A percentile compares a stretch with the other conserved stretches of the same genome.
phyloP scores from a whole-genome alignment of 2,329 filamentous ascomycete genomes.

The Aureobasidium melanogenum region DNA sequence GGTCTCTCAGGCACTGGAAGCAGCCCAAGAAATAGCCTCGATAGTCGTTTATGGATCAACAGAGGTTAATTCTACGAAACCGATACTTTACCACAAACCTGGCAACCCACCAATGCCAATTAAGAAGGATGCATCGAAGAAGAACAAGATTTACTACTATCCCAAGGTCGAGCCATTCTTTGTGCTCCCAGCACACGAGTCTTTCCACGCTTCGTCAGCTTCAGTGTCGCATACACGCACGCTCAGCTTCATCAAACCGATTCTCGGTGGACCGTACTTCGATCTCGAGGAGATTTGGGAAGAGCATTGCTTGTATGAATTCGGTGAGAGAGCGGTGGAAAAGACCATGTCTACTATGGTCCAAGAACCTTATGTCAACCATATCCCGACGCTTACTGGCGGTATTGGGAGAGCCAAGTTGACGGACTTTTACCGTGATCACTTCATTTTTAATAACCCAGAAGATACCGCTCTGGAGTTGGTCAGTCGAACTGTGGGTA shows the following conservation, averaged over 20 bases:
- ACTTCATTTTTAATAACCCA: conserved; percentile 47
- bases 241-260: conserved; percentile 55
- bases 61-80: conserved; percentile 14
- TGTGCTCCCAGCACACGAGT: conserved; percentile 40
- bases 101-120: conserved; percentile 17
- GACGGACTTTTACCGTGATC: conserved; percentile 46
- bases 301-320: conserved; percentile 46
- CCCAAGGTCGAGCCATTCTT: conserved; percentile 38
- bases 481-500: conserved; percentile 48
- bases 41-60: conserved; percentile 15
- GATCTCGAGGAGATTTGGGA: conserved; percentile 30
- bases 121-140: conserved; percentile 15
- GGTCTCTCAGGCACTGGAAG: conserved; percentile 15
- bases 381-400: conserved; percentile 38
- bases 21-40: conserved; percentile 20
- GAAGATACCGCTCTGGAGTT: conserved; percentile 45
- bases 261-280: conserved; percentile 56
- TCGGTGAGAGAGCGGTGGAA: conserved; percentile 19
- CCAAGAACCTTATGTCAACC: conserved; percentile 25
- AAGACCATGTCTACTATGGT: conserved; percentile 25
- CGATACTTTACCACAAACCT: conserved; percentile 20
- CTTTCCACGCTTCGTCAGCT: conserved; percentile 47
- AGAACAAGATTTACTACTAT: conserved; percentile 37
- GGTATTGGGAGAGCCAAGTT: conserved; percentile 35
- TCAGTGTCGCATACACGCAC: conserved; percentile 58